Evolutionary conservation across 306 rosid species (phyloP).

Genomic region (Echinosophora koreensis): DNA sequence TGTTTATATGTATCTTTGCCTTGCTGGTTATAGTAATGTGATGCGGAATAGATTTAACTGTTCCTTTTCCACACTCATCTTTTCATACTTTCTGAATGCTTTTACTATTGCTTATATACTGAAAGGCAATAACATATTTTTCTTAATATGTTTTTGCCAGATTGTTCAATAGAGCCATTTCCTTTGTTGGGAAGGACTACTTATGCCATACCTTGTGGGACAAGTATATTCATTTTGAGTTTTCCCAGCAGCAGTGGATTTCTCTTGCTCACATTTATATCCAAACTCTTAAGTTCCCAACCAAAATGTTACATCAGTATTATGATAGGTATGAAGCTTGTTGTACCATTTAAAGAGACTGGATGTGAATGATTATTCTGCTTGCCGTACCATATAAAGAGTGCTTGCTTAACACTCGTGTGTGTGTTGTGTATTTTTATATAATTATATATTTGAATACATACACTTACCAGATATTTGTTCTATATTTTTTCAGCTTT

Average conservation of each 20-base stretch:
- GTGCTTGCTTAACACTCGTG: conserved; percentile 27
- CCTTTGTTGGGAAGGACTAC: conserved; percentile 90
- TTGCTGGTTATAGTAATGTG: neutral
- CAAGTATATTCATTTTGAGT: conserved; percentile 82
- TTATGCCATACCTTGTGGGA: conserved; percentile 84
- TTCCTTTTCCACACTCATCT: conserved; percentile 7
- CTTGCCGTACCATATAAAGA: conserved; percentile 31
- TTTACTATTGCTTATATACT: conserved; percentile 34
- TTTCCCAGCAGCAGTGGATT: conserved; percentile 82
- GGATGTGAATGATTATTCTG: conserved; percentile 26
- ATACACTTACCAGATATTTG: conserved; percentile 42
- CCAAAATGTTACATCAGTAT: conserved; percentile 77
- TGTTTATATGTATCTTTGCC: neutral
- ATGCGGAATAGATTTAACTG: neutral
- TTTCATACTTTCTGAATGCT: conserved; percentile 32
- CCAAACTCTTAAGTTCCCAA: conserved; percentile 85
- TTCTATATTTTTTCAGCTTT: conserved; percentile 67
- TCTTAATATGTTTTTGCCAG: conserved; percentile 53
- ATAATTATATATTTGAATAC: conserved; percentile 9
- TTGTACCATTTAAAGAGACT: conserved; percentile 23
- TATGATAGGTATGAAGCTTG: conserved; percentile 62
- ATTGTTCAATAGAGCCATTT: conserved; percentile 77
- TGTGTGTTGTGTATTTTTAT: neutral
- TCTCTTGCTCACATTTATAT: conserved; percentile 75
- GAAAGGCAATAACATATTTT: conserved; percentile 41